Evolutionary conservation across 805 yeast genomes (phyloP), one percentile per base, ranked within the genome.

Genomic region (Clavispora fructus): DNA sequence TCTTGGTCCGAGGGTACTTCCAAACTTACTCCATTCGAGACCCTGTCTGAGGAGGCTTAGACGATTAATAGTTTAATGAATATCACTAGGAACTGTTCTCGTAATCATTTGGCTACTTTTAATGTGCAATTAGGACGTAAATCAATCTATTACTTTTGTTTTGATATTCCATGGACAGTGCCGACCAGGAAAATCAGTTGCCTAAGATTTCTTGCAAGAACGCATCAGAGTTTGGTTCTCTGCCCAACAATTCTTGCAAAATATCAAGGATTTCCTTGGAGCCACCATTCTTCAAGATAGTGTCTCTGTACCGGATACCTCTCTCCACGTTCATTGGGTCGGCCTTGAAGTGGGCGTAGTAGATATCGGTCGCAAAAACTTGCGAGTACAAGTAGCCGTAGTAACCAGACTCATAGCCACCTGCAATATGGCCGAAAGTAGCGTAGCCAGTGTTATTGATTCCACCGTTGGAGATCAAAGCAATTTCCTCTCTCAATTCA

Each of bases 1-100:
- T 58, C 87, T 16, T 92, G 99, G 99, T 80, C 75, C 38, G 88
- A 87, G 64, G 97, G 95, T 58, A 90, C 96, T 46, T 70, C 80
- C 56, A 63, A 73, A 45, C 78, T 92, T 57, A 72, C 77, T 38
- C 83, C 83, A 39, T 92, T 92, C 62, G 95, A 84, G 63, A 48
- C 50, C 25, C 50, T 33, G 28, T 35, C 54, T 9, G 57, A 53
- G 41, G 57, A 53, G 7, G 41, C 41, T 14, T 39, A 27, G n/a
- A 11, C 32, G 13, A 14, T 14, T 27, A 27, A 14, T 25, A 37
- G 7, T 23, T 37, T 9, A 37, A 37, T 37, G 29, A 37, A 37
- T 29, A 9, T 25, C 40, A 25, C 17, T 23, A n/a, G 17, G 16
- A 37, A 11, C 23, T 19, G 23, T 19, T 19, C 23, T 19, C 23